Base-by-base conservation (phyloP, 306 rosid genomes). In the Pueraria montana region DNA sequence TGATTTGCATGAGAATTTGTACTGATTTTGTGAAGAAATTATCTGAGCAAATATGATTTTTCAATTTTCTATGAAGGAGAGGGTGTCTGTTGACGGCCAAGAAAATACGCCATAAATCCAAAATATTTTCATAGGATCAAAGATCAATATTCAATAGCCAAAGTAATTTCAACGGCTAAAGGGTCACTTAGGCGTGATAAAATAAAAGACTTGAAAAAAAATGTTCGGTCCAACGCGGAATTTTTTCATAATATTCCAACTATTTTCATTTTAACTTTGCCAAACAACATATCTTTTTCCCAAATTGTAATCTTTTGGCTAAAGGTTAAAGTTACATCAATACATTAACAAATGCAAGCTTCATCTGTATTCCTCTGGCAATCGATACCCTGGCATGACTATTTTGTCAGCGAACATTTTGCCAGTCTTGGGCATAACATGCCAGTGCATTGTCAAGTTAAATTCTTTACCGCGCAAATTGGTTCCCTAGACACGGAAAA, bases 391-490 rank as follows among this genome's bases (percentile, higher is more conserved):
- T 1, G 91, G 76, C 88, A 91, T 88, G 64, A 85, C 91, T 9
- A 89, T 71, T 82, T 90, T 91, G 86, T 87, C 77, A 0, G 90
- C 91, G 55, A 80, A 83, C 96, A 90, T 93, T 83, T 90, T 90
- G 50, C 97, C 97, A 30, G 91, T 93, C 92, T 93, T 93, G 80
- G 97, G 93, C 97, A 93, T 94, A 40, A 89, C 93, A 70, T 91
- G 97, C 98, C 98, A 92, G 87, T 94, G 98, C 90, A 94, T 40
- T 5, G 98, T 94, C 79, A 94, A 68, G 92, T 94, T 94, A 75
- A 87, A 90, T 18, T 87, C 93, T 84, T 89, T 91, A 43, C 96
- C 91, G 1, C 92, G 88, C 68, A 91, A 89, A 84, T 91, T 92
- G 86, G 80, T 90, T 85, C 98, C 98, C 98, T 94, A 65, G 46